Percentiles rank a stretch among this genome's conserved stretches.
Evolutionary conservation across 202 grass and related monocot genomes (phyloP).

Genomic region (Panicum virgatum): DNA sequence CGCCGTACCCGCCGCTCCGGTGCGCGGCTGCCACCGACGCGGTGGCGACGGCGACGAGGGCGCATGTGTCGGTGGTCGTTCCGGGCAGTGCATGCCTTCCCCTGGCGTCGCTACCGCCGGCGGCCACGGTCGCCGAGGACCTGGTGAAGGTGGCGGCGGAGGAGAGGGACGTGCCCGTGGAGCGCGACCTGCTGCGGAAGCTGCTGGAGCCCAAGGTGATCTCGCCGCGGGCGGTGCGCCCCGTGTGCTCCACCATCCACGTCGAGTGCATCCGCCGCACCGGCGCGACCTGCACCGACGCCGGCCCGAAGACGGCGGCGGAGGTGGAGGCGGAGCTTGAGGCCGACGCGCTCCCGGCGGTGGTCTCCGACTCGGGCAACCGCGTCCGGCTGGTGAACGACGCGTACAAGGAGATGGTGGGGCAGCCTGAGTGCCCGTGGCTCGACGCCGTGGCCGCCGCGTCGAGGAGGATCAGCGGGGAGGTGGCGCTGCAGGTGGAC

Average conservation of each 20-base stretch:
- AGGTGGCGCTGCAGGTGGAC: conserved; percentile 58
- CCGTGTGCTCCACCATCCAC: conserved; percentile 71
- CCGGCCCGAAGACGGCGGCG: conserved; percentile 33
- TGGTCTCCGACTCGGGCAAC: conserved; percentile 77
- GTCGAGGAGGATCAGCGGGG: conserved; percentile 80
- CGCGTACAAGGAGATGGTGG: conserved; percentile 84
- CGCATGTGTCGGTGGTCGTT: conserved; percentile 40
- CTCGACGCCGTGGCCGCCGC: conserved; percentile 56
- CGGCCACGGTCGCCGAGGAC: background rate
- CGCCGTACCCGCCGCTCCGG: conserved; percentile 35
- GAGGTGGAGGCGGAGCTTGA: conserved; percentile 79
- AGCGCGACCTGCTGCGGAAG: conserved; percentile 83
- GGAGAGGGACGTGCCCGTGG: conserved; percentile 51
- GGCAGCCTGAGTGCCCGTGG: conserved; percentile 87
- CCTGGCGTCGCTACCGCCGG: conserved; percentile 6
- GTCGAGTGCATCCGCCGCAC: conserved; percentile 43
- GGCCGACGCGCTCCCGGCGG: conserved; percentile 57
- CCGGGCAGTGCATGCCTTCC: conserved; percentile 28
- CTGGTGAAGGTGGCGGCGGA: background rate
- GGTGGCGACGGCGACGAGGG: conserved; percentile 16
- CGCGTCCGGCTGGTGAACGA: conserved; percentile 82
- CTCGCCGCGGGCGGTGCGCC: conserved; percentile 65
- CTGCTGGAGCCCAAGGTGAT: conserved; percentile 75
- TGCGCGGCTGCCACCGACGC: conserved; percentile 43
- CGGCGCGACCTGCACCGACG: background rate